Conservation (phyloP, 2,329 filamentous ascomycete species). For the Seiridium unicorne region DNA sequence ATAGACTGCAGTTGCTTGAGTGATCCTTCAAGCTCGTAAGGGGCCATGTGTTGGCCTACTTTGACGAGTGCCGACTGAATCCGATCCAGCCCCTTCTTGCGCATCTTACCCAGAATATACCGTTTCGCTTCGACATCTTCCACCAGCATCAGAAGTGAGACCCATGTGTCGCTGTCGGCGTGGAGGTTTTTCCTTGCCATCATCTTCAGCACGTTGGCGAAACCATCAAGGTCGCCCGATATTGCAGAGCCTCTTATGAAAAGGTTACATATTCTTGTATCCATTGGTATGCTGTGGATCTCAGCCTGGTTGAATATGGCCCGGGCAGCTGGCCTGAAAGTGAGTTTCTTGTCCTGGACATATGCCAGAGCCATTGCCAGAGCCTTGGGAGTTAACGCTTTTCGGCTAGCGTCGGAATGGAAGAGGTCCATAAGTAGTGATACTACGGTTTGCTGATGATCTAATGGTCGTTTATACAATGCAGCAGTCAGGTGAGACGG, state of each 20-base stretch:
- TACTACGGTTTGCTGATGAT: conserved; percentile 25
- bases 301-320: conserved; percentile 20
- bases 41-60: conserved; percentile 20
- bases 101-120: conserved; percentile 43
- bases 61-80: conserved; percentile 16
- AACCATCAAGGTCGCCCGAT: conserved; percentile 22
- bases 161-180: conserved; percentile 22
- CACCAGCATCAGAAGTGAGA: conserved; percentile 35
- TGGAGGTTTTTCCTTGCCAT: conserved; percentile 23
- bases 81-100: conserved; percentile 16
- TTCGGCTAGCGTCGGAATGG: conserved; percentile 16
- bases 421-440: conserved; percentile 22
- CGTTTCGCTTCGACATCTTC: conserved; percentile 34
- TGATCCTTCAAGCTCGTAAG: conserved; percentile 17
- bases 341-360: conserved; percentile 16
- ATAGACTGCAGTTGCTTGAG: conserved; percentile 11
- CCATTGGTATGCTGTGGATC: conserved; percentile 18
- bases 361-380: conserved; percentile 25
- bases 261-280: conserved; percentile 21
- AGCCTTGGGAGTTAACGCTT: conserved; percentile 19
- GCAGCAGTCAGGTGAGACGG: conserved; percentile 17
- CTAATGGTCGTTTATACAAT: conserved; percentile 17
- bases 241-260: conserved; percentile 22
- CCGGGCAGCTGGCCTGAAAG: conserved; percentile 20
- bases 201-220: conserved; percentile 21